phyloP scores from a whole-genome alignment of 495 filamentous ascomycete genomes.

The Sordaria brevicollis region DNA sequence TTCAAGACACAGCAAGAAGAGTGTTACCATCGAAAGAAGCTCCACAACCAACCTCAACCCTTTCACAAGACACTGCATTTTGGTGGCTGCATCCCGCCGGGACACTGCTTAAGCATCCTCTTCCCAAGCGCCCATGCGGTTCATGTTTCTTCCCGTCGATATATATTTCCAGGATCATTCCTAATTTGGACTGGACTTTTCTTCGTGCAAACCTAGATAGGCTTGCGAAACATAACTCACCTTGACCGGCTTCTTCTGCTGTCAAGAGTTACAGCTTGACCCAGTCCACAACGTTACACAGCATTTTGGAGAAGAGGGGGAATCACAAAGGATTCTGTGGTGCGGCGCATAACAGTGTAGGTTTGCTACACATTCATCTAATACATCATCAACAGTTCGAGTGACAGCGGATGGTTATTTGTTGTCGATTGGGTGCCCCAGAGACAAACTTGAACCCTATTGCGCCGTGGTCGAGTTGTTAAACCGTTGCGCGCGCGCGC shows the following conservation, averaged over 20 bases:
- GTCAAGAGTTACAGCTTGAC: background rate
- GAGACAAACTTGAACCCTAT: background rate
- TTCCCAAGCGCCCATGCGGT: background rate
- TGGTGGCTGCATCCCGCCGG: background rate
- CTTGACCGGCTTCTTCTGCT: background rate
- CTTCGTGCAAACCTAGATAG: background rate
- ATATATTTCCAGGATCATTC: background rate
- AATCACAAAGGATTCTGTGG: background rate
- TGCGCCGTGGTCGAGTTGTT: background rate
- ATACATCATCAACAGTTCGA: background rate
- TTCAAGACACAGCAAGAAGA: background rate
- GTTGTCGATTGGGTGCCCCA: background rate
- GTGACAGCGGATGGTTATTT: background rate
- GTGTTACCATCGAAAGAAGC: background rate
- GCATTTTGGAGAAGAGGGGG: background rate
- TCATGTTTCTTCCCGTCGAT: background rate
- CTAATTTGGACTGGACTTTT: background rate
- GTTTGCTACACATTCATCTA: background rate
- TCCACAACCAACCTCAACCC: background rate
- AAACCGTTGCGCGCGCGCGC: background rate
- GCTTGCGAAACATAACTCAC: background rate
- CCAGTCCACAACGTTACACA: background rate
- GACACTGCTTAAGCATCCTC: background rate
- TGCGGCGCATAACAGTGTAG: background rate
- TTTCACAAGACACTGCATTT: background rate